phyloP scores from a whole-genome alignment of 441 rosid species.

The Pelargonium fulgidum region DNA sequence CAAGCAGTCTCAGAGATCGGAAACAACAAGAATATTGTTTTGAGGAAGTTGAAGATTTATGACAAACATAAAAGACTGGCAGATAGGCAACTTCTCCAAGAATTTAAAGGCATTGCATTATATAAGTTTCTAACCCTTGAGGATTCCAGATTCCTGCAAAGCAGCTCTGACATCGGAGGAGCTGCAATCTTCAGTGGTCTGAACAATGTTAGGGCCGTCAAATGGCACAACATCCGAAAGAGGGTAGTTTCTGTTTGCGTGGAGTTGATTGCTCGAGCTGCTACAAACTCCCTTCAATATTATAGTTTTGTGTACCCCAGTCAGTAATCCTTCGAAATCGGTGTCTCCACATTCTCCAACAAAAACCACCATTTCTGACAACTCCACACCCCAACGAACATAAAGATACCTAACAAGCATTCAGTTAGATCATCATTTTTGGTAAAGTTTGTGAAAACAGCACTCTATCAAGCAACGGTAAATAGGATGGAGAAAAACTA shows the following conservation, averaged over 20 bases:
- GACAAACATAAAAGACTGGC: background rate
- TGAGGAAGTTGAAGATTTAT: too few species aligned
- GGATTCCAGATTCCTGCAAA: constrained; percentile 51
- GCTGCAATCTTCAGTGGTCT: constrained; percentile 37
- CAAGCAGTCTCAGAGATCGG: too few species aligned
- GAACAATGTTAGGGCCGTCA: constrained; percentile 59
- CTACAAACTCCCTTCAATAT: constrained; percentile 61
- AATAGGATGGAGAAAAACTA: too few species aligned
- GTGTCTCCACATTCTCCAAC: constrained; percentile 88
- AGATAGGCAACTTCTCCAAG: background rate
- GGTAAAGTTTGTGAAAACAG: background rate
- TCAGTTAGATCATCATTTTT: background rate
- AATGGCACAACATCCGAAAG: constrained; percentile 71
- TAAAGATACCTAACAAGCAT: constrained; percentile 57
- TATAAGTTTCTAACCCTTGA: constrained; percentile 37
- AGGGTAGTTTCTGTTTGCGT: constrained; percentile 64
- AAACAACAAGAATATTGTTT: too few species aligned
- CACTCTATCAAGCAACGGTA: too few species aligned
- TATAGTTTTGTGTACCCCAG: constrained; percentile 73
- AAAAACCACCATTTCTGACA: constrained; percentile 75
- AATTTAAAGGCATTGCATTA: constrained; percentile 9
- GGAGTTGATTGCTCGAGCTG: constrained; percentile 45
- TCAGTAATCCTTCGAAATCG: constrained; percentile 80
- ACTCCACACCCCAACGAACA: constrained; percentile 81
- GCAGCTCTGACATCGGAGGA: constrained; percentile 41